phyloP scores from a whole-genome alignment of 257 asterid species.

The Lantana camara region DNA sequence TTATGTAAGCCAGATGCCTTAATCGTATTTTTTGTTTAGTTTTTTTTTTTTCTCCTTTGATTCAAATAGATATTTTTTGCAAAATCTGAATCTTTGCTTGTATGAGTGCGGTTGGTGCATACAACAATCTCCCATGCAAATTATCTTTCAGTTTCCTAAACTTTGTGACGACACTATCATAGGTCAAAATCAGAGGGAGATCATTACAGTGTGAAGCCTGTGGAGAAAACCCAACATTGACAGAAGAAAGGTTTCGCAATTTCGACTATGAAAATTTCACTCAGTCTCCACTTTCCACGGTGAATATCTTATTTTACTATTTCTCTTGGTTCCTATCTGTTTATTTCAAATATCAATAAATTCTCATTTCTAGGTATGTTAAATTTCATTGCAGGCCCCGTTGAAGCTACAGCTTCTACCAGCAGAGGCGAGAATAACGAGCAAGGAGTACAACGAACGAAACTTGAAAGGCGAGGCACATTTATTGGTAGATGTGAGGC shows the following conservation, averaged over 20 bases:
- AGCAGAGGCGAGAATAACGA: conserved; percentile 69
- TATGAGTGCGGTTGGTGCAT: too few species aligned
- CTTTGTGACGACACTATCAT: conserved; percentile 3
- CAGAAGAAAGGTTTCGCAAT: conserved; percentile 45
- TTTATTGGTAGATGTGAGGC: conserved; percentile 80
- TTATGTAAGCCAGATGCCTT: too few species aligned
- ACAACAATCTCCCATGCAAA: background rate
- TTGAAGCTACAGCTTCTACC: conserved; percentile 73
- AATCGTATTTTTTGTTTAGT: too few species aligned
- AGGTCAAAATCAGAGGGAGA: conserved; percentile 90
- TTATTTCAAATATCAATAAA: background rate
- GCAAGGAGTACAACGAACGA: conserved; percentile 67
- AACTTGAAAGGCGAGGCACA: conserved; percentile 58
- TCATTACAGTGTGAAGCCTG: conserved; percentile 75
- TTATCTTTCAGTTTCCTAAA: background rate
- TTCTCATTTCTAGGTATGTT: background rate
- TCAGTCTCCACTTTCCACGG: conserved; percentile 72
- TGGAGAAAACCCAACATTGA: conserved; percentile 60
- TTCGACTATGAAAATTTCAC: conserved; percentile 83
- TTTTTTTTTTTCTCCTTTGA: too few species aligned
- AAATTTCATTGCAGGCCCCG: conserved; percentile 63
- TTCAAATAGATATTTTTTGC: too few species aligned
- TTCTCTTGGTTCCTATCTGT: background rate
- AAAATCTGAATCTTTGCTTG: too few species aligned
- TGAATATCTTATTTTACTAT: conserved; percentile 30